Percentiles rank a stretch among this genome's conserved stretches.
Evolutionary conservation across 139 green algal species (phyloP).

Genomic region (Chlorella sp.): DNA sequence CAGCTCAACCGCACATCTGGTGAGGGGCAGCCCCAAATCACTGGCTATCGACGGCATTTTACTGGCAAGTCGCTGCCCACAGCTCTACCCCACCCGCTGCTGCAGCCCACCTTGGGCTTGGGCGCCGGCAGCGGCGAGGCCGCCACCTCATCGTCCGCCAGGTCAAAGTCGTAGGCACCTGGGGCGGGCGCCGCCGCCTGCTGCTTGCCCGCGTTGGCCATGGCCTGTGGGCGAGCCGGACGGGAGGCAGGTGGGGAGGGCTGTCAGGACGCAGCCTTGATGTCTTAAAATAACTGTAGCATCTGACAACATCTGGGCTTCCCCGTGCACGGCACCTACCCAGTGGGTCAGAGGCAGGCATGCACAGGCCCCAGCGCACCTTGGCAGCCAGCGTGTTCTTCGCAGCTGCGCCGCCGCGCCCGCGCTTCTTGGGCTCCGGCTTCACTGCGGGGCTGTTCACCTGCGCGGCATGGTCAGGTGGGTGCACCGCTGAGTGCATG

Average conservation of each 20-base stretch:
- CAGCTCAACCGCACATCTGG: too few species aligned
- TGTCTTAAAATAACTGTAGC: too few species aligned
- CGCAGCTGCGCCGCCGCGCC: background rate
- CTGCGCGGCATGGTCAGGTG: background rate
- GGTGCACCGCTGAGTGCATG: too few species aligned
- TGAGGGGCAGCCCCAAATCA: too few species aligned
- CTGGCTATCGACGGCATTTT: too few species aligned
- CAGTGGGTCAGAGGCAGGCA: background rate
- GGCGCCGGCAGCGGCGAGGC: constrained; percentile 50
- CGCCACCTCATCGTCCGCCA: constrained; percentile 57
- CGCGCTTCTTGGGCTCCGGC: constrained; percentile 29
- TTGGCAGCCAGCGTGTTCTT: constrained; percentile 37
- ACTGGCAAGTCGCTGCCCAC: too few species aligned
- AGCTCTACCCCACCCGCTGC: too few species aligned
- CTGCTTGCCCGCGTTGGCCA: constrained; percentile 33
- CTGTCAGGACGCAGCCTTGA: too few species aligned
- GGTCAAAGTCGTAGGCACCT: background rate
- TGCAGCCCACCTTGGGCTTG: constrained; percentile 21
- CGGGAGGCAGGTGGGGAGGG: background rate
- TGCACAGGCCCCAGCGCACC: background rate
- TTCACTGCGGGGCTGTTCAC: constrained; percentile 3
- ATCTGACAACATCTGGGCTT: too few species aligned
- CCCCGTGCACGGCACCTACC: too few species aligned
- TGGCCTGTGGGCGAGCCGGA: constrained; percentile 23
- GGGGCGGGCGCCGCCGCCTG: background rate